Percentiles rank a stretch among this genome's conserved stretches.
Evolutionary conservation across 176 grass and related monocot genomes (phyloP).

Genomic region (Oryza australiensis): DNA sequence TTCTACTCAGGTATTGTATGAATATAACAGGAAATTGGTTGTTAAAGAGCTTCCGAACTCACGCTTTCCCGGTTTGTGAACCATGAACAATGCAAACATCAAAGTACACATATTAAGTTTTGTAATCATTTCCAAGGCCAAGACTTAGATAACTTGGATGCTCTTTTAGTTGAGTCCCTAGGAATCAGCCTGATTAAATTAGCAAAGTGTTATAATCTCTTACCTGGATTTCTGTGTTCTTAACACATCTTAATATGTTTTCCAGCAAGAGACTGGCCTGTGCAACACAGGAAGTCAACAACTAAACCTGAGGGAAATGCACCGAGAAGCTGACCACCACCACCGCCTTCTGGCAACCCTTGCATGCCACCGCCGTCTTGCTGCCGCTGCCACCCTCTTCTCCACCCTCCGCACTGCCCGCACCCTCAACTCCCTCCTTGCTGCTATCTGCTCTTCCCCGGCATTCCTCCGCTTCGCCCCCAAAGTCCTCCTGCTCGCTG

Average conservation of each 20-base stretch:
- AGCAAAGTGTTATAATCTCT: background rate
- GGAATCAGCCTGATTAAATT: conserved; percentile 10
- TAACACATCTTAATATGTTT: conserved; percentile 16
- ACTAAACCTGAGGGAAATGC: background rate
- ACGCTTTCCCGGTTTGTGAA: background rate
- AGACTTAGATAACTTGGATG: background rate
- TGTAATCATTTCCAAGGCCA: background rate
- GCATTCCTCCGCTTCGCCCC: conserved; percentile 7
- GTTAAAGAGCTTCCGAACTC: conserved; percentile 8
- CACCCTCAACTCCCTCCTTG: conserved; percentile 35
- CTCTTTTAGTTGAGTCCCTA: background rate
- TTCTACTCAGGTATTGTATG: background rate
- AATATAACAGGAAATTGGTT: background rate
- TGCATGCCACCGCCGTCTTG: conserved; percentile 30
- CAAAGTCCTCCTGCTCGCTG: conserved; percentile 30
- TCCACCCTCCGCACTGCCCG: conserved; percentile 5
- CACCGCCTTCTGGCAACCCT: conserved; percentile 26
- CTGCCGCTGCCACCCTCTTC: conserved; percentile 25
- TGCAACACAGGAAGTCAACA: conserved; percentile 43
- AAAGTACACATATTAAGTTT: background rate
- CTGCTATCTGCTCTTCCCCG: conserved; percentile 11
- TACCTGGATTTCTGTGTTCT: background rate
- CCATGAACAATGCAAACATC: background rate
- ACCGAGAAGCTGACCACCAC: background rate
- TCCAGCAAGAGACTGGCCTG: conserved; percentile 78